Evolutionary conservation across 2,329 filamentous ascomycete species (phyloP), one percentile per base, ranked within the genome.

Genomic region (Xylariaceae sp.): DNA sequence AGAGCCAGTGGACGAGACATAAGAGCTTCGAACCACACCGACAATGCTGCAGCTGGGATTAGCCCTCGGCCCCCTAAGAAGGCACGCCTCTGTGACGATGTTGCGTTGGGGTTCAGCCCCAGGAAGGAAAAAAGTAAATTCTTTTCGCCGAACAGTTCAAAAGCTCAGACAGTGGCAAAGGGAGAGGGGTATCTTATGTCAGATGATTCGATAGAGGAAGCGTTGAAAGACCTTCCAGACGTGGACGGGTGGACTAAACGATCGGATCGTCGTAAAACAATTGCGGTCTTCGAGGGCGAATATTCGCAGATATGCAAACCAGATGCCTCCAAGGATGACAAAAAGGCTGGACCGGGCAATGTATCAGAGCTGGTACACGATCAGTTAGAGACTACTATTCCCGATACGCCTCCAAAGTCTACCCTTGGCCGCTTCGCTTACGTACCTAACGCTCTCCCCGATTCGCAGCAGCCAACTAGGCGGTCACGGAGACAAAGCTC

Each of bases 131-230:
- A 71, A 49, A 87, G 84, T 75, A 85, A 77, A 56, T 86, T 85
- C 68, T 86, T 86, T 63, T 63, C 79, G 2, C 40, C 63, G 3
- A 34, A 29, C 7, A 23, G 26, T 12, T 45, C 23, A 5, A 68
- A 55, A 3, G 54, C 67, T 7, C 63, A 62, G 29, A 53, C 56
- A 9, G 68, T 62, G 33, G 68, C 71, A 31, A 75, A 74, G 45
- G 69, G 71, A 29, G 79, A 82, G 9, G 71, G 71, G 1, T 77
- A 79, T 53, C 62, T 84, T 16, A 74, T 83, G 65, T 86, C 83
- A 0, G 82, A 86, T 58, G 82, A 85, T 58, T 85, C 82, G 0
- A 74, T 86, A 36, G 82, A 85, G 24, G 82, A 85, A 55, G 81
- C 77, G 0, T 72, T 86, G 17, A 70, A 74, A 23, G 76, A 75